phyloP scores from a whole-genome alignment of 495 filamentous ascomycete species.

The Lentithecium fluviatile region DNA sequence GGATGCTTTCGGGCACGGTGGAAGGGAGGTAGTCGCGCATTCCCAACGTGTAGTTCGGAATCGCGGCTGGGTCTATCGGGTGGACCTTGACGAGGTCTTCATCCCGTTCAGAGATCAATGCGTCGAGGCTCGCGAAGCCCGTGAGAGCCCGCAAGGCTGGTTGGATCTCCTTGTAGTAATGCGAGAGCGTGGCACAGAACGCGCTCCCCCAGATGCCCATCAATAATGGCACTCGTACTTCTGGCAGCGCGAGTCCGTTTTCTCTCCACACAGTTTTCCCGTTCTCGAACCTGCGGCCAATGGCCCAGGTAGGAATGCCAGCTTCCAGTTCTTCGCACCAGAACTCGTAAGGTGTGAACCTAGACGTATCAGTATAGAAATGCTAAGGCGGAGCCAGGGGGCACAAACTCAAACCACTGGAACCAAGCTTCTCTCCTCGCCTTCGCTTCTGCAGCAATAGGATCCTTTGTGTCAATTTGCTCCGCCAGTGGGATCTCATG shows the following conservation, averaged over 20 bases:
- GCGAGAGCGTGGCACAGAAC: conserved; percentile 90
- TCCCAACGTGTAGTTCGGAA: conserved; percentile 83
- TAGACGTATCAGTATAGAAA: conserved; percentile 13
- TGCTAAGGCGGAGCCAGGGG: neutral
- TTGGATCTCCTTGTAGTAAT: conserved; percentile 92
- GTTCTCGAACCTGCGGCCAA: conserved; percentile 76
- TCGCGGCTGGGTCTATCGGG: conserved; percentile 81
- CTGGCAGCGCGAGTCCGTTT: conserved; percentile 67
- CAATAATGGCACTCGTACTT: conserved; percentile 73
- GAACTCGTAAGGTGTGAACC: conserved; percentile 87
- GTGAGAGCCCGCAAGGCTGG: conserved; percentile 71
- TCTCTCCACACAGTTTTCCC: conserved; percentile 63
- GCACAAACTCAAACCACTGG: conserved; percentile 81
- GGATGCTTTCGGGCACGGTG: conserved; percentile 72
- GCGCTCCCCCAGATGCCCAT: conserved; percentile 94
- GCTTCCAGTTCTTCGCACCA: conserved; percentile 90
- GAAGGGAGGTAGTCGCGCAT: conserved; percentile 72
- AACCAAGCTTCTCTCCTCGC: conserved; percentile 84
- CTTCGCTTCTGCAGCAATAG: conserved; percentile 52
- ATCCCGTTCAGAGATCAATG: conserved; percentile 77
- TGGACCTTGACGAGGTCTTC: conserved; percentile 85
- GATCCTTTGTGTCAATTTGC: conserved; percentile 38
- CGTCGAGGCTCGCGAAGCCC: conserved; percentile 76
- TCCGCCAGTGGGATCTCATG: conserved; percentile 80
- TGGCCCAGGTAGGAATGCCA: conserved; percentile 91